Percentiles rank a stretch among this genome's conserved stretches.
Evolutionary conservation across 2,329 filamentous ascomycete genomes (phyloP).

Genomic region (Aspergillus sclerotialis): DNA sequence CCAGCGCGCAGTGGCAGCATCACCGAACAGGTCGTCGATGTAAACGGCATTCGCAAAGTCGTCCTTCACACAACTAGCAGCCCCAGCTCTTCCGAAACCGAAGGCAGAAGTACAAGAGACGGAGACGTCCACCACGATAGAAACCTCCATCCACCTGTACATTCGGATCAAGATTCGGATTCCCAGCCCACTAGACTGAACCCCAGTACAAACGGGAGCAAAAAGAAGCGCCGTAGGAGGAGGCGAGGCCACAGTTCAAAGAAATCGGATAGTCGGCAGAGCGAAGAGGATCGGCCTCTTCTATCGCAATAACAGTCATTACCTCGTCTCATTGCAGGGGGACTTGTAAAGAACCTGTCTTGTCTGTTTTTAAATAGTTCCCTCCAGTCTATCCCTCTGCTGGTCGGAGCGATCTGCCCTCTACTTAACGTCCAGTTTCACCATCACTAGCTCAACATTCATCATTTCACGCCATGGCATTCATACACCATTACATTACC

Average conservation of each 20-base stretch:
- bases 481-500: too few species aligned
- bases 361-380: neutral
- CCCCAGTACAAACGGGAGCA: constrained; percentile 7
- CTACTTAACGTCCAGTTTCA: too few species aligned
- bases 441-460: too few species aligned
- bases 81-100: constrained; percentile 39
- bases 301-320: constrained; percentile 3
- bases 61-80: constrained; percentile 62
- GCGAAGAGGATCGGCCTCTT: constrained; percentile 6
- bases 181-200: too few species aligned
- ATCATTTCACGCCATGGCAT: too few species aligned
- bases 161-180: neutral
- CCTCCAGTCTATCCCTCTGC: neutral
- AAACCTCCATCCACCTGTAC: neutral
- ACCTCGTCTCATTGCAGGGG: neutral
- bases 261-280: neutral
- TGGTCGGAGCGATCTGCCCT: neutral
- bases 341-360: too few species aligned
- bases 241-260: constrained; percentile 8
- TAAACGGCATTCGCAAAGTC: constrained; percentile 67
- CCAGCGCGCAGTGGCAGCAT: constrained; percentile 67
- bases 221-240: constrained; percentile 21
- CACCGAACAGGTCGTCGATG: constrained; percentile 69
- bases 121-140: neutral
- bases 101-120: constrained; percentile 6